Percentiles rank a stretch among this genome's conserved stretches.
Evolutionary conservation across 2,329 filamentous ascomycete species (phyloP).

Genomic region (Aspergillus sp.): DNA sequence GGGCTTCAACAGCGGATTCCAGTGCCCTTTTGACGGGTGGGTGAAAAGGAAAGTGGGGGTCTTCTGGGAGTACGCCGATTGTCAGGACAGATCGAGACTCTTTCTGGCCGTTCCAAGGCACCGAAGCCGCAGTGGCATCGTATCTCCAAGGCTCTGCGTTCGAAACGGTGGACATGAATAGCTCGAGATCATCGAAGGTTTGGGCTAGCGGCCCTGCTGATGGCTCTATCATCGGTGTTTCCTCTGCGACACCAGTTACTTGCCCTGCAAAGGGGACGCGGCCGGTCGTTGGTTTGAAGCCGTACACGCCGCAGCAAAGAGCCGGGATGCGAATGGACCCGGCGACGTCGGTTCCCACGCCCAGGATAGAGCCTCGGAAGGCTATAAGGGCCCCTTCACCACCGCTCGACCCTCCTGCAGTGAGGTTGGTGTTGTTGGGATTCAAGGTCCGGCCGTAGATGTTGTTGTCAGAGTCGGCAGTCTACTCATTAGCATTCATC

Average conservation of each 20-base stretch:
- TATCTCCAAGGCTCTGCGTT: neutral
- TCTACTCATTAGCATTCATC: slow-evolving; percentile 27
- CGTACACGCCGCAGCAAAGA: slow-evolving; percentile 51
- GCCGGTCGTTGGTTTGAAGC: slow-evolving; percentile 41
- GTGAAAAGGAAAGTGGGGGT: slow-evolving; percentile 1
- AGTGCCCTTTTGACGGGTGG: neutral
- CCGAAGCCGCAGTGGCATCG: neutral
- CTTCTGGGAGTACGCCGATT: slow-evolving; percentile 1
- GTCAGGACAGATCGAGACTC: neutral
- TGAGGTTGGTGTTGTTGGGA: slow-evolving; percentile 58
- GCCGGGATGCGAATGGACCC: slow-evolving; percentile 47
- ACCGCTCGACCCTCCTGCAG: slow-evolving; percentile 63
- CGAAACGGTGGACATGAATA: neutral
- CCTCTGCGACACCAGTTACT: neutral
- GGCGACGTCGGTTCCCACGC: slow-evolving; percentile 61
- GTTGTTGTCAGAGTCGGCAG: slow-evolving; percentile 52
- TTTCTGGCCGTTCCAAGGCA: neutral
- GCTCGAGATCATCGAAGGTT: neutral
- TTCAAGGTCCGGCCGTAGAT: slow-evolving; percentile 62
- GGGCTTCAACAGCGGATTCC: neutral
- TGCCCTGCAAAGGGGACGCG: neutral
- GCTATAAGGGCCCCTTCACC: slow-evolving; percentile 63
- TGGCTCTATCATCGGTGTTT: neutral
- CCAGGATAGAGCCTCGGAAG: slow-evolving; percentile 57
- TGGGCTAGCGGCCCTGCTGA: neutral